Conservation (phyloP, 768 basidiomycete genomes). For the Lanmaoa rubissima region DNA sequence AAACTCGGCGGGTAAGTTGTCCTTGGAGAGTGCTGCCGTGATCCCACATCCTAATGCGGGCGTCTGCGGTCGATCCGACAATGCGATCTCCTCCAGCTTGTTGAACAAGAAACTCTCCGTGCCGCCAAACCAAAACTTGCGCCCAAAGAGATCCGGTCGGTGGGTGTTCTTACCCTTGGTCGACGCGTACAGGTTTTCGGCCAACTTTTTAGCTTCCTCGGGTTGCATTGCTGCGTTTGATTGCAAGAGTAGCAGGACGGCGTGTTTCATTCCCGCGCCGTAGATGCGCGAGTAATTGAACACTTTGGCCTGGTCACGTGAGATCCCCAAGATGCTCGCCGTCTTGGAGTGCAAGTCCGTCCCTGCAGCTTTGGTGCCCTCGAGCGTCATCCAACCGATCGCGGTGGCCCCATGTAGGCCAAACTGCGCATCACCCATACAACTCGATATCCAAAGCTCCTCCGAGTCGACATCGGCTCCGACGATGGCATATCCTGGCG, state of each 20-base stretch:
- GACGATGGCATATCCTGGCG: slow-evolving; percentile 89
- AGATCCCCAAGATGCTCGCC: slow-evolving; percentile 87
- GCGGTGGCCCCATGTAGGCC: slow-evolving; percentile 95
- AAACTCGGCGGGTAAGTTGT: slow-evolving; percentile 77
- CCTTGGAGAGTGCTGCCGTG: slow-evolving; percentile 89
- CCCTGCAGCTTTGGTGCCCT: slow-evolving; percentile 91
- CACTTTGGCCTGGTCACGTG: slow-evolving; percentile 93
- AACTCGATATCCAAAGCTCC: slow-evolving; percentile 98
- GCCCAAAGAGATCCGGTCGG: slow-evolving; percentile 65
- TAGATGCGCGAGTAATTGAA: slow-evolving; percentile 99
- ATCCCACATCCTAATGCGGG: slow-evolving; percentile 94
- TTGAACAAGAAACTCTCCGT: slow-evolving; percentile 97
- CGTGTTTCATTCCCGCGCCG: slow-evolving; percentile 96
- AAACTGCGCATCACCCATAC: slow-evolving; percentile 98
- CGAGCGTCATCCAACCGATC: slow-evolving; percentile 99
- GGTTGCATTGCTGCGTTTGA: slow-evolving; percentile 76
- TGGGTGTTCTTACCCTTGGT: slow-evolving; percentile 93
- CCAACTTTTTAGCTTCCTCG: slow-evolving; percentile 75
- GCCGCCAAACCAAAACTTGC: slow-evolving; percentile 95
- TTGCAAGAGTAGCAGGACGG: slow-evolving; percentile 82
- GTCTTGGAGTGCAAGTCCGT: slow-evolving; percentile 98
- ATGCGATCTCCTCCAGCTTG: slow-evolving; percentile 92
- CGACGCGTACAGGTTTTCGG: slow-evolving; percentile 82
- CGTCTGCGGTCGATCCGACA: slow-evolving; percentile 82
- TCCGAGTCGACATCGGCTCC: slow-evolving; percentile 99